Base-by-base conservation (phyloP, 257 asterid genomes). In the Apocynum venetum region DNA sequence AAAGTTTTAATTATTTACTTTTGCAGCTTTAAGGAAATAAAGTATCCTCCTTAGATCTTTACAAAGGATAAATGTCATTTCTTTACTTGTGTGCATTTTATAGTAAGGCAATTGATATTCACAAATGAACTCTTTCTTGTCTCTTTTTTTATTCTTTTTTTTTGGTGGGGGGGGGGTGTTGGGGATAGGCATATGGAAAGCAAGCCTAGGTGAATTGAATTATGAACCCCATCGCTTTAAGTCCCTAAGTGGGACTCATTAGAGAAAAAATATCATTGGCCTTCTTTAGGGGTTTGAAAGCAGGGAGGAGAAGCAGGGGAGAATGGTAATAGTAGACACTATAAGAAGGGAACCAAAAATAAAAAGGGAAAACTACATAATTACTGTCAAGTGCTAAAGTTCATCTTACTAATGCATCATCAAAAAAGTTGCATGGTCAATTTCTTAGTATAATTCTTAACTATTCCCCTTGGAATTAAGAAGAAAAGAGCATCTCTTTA, bases 1-100 rank as follows among this genome's bases (percentile, higher is more conserved):
- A 25, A 74, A 73, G 7, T 81, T 47, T 60, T 52, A n/a, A 47
- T 80, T 64, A 65, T 72, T 57, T 10, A 57, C 17, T 75, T 41
- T 52, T 43, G 35, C 75, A 64, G 53, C 20, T 66, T 79, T 48
- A 35, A 69, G 66, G 76, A 73, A 60, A 66, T 36, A 35, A 73
- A 41, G 44, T 4, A 35, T 64, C n/a, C 41, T 8, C 51, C 38
- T 31, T n/a, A 53, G 47, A 72, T 9, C 3, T 53, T 55, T 17
- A 57, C 35, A 17, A 73, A n/a, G 35, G 51, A 53, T 31, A 14
- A 72, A 57, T 73, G 31, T 47, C 40, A 19, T 73, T 4, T 65
- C 2, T 65, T 65, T 65, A 67, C 48, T 38, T 40, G 49, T 8
- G 5, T 43, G 17, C 31, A 25, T 25, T 25, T 25, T 25, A 25